A percentile compares a stretch with the other conserved stretches of the same genome.
phyloP scores from a whole-genome alignment of 2,329 filamentous ascomycete genomes.

The Monosporascus sp. region DNA sequence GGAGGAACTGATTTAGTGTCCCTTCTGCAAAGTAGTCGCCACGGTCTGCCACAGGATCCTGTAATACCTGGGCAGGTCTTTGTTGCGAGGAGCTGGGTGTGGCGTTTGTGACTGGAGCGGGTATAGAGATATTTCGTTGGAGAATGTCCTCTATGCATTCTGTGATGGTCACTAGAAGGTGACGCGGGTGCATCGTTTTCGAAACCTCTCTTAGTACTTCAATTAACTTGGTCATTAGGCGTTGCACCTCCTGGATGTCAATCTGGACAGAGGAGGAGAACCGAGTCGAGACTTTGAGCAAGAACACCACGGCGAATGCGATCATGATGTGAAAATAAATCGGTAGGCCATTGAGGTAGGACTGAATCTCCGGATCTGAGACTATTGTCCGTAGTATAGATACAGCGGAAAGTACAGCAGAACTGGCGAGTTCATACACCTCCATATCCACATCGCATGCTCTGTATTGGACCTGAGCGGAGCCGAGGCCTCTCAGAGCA shows the following conservation, averaged over 20 bases:
- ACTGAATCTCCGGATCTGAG: conserved; percentile 17
- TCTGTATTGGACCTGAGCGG: not conserved
- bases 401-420: conserved; percentile 18
- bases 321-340: conserved; percentile 25
- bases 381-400: conserved; percentile 18
- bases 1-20: not conserved
- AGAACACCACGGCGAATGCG: conserved; percentile 23
- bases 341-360: conserved; percentile 20
- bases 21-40: too few relatives aligned
- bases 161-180: conserved; percentile 9
- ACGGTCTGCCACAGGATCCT: too few relatives aligned
- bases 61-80: too few relatives aligned
- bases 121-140: not conserved
- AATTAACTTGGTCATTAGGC: conserved; percentile 3
- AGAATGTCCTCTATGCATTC: conserved; percentile 3
- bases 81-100: too few relatives aligned
- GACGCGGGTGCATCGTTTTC: conserved; percentile 12
- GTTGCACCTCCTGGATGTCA: conserved; percentile 16
- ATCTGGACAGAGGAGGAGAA: conserved; percentile 8
- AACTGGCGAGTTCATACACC: conserved; percentile 20
- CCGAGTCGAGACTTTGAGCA: conserved; percentile 17
- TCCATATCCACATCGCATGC: conserved; percentile 8
- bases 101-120: too few relatives aligned
- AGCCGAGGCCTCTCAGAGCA: conserved; percentile 21
- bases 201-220: conserved; percentile 5